Evolutionary conservation across 2,329 filamentous ascomycete genomes (phyloP).

Genomic region (Sclerotinia borealis): DNA sequence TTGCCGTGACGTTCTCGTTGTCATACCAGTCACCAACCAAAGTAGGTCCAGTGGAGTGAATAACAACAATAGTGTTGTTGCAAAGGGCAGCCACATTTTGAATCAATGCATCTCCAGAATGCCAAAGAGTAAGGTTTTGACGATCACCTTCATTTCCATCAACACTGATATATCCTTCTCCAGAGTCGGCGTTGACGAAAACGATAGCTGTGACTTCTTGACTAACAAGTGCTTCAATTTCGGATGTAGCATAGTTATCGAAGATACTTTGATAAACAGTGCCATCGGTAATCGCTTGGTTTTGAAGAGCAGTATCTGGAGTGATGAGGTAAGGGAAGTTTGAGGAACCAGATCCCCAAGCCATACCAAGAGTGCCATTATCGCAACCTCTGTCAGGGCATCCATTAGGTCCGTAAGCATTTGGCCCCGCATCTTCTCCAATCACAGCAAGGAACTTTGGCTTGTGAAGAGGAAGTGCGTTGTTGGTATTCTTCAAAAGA

Average conservation of each 20-base stretch:
- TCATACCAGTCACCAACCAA: slow-evolving; percentile 69
- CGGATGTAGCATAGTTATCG: slow-evolving; percentile 61
- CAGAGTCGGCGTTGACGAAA: slow-evolving; percentile 81
- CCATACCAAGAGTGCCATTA: slow-evolving; percentile 62
- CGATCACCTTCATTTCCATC: slow-evolving; percentile 84
- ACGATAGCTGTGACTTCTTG: slow-evolving; percentile 69
- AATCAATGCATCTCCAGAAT: slow-evolving; percentile 73
- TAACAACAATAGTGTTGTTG: slow-evolving; percentile 86
- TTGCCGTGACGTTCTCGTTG: slow-evolving; percentile 74
- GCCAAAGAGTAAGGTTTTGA: slow-evolving; percentile 88
- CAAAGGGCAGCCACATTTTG: slow-evolving; percentile 70
- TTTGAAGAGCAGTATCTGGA: slow-evolving; percentile 65
- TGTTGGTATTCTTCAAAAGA: slow-evolving; percentile 74
- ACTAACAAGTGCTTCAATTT: slow-evolving; percentile 54
- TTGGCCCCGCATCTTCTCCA: slow-evolving; percentile 76
- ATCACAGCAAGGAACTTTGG: slow-evolving; percentile 72
- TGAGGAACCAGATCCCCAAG: slow-evolving; percentile 71
- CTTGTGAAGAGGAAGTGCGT: slow-evolving; percentile 68
- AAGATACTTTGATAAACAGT: slow-evolving; percentile 61
- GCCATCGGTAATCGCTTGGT: slow-evolving; percentile 54
- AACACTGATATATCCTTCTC: slow-evolving; percentile 79
- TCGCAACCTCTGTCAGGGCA: slow-evolving; percentile 63
- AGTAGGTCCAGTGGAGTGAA: slow-evolving; percentile 80
- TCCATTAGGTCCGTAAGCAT: slow-evolving; percentile 37
- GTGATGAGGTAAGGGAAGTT: slow-evolving; percentile 75